Evolutionary conservation across 108 stramenopile species (phyloP).

Genomic region (Bacterosira constricta): DNA sequence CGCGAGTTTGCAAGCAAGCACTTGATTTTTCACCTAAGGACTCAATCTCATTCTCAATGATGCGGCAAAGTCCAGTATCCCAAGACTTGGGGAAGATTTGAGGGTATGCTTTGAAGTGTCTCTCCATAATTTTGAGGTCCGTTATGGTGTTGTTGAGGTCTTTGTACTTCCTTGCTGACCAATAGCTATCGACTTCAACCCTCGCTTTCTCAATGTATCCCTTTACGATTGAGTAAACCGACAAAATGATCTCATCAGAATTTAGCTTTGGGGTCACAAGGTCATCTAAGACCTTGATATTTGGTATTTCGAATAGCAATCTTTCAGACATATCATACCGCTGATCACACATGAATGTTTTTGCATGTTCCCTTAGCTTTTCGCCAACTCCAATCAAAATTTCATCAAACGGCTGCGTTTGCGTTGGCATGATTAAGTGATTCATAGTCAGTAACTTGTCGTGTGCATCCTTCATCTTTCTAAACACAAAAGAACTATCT

Average conservation of each 20-base stretch:
- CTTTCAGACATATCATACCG: conserved; percentile 48
- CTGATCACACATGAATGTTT: conserved; percentile 46
- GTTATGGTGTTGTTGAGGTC: conserved; percentile 52
- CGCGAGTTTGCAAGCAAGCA: conserved; percentile 28
- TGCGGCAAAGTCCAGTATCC: conserved; percentile 51
- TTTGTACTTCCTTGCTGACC: conserved; percentile 60
- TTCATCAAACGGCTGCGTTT: conserved; percentile 49
- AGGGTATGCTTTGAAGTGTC: conserved; percentile 49
- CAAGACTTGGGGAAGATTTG: conserved; percentile 55
- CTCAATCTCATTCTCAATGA: conserved; percentile 53
- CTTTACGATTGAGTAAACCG: conserved; percentile 41
- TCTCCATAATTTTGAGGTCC: conserved; percentile 59
- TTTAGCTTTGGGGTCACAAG: conserved; percentile 54
- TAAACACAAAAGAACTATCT: conserved; percentile 26
- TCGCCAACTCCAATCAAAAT: conserved; percentile 24
- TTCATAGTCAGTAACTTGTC: conserved; percentile 24
- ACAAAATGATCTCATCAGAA: conserved; percentile 15
- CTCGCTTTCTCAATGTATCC: conserved; percentile 45
- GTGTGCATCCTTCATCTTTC: conserved; percentile 50
- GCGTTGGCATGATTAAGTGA: background rate
- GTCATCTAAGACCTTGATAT: conserved; percentile 40
- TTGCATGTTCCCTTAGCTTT: conserved; percentile 20
- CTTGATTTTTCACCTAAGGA: conserved; percentile 44
- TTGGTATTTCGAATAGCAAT: conserved; percentile 41
- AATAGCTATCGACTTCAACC: conserved; percentile 48